Evolutionary conservation across 169 alveolate species (phyloP), one percentile per base, ranked within the genome.

Genomic region (Besnoitia besnoiti): DNA sequence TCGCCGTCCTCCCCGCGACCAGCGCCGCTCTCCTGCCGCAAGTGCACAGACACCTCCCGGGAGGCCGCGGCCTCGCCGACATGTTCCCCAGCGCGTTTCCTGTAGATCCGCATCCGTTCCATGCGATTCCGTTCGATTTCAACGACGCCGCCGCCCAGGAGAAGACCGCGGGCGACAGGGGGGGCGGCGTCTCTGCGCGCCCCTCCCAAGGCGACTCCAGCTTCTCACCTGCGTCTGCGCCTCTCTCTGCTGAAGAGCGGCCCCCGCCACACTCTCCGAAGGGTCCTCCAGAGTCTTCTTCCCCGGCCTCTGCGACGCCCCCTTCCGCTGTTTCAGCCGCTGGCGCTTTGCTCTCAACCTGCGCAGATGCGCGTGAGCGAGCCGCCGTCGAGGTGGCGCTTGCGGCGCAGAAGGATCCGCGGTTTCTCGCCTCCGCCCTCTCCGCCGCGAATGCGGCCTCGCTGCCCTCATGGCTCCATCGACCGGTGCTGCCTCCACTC

Each of bases 391-490:
- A 24, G 49, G 5, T 35, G 0, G 87, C 87, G 12, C 50, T 77
- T 8, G 44, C 35, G 33, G 87, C 55, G 40, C 87, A 77, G 12
- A 55, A 51, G 40, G 87, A 77, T 42, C 44, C 87, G 0, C 61
- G 40, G n/a, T 24, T 42, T 44, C 37, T 77, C 59, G 87, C 87
- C 33, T 19, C 87, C 8, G n/a, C 87, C 3, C 37, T 42, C 7
- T 37, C 87, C 14, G 87, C 87, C 21, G 59, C 55, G 49, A 8
- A n/a, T 39, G 80, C 93, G 16, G 89, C 93, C 37, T 51, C 85
- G 10, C 90, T 90, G n/a, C 93, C 93, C 42, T 76, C 85, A 55
- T 90, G 93, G 93, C 90, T 90, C 33, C 93, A 90, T 30, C 90
- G 93, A 0, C 93, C 93, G 40, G 39, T 90, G 7, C 85, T 90